phyloP scores from a whole-genome alignment of 1,284 basidiomycete genomes.

The Mycena sp. region DNA sequence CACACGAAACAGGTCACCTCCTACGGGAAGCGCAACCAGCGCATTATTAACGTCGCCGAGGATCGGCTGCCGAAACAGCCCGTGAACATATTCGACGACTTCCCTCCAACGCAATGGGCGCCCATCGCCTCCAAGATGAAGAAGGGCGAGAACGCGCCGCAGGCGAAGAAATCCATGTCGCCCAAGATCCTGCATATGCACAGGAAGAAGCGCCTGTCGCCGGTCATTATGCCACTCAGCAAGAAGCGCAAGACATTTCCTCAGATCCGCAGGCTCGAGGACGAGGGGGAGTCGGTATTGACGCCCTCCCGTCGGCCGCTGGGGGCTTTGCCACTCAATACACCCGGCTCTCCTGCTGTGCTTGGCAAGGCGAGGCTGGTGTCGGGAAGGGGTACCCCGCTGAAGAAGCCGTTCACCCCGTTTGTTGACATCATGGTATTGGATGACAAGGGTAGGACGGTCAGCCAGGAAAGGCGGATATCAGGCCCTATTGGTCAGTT shows the following conservation, averaged over 20 bases:
- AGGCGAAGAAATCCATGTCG: conserved; percentile 39
- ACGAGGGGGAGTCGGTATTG: conserved; percentile 24
- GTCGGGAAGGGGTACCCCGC: conserved; percentile 41
- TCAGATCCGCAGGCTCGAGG: conserved; percentile 23
- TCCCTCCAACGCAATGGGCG: conserved; percentile 45
- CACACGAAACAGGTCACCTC: conserved; percentile 73
- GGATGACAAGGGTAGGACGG: conserved; percentile 62
- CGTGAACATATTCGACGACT: conserved; percentile 52
- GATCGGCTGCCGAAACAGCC: conserved; percentile 33
- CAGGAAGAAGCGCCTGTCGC: conserved; percentile 50
- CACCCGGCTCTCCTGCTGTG: conserved; percentile 54
- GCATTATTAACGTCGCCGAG: conserved; percentile 65
- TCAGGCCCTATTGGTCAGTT: conserved; percentile 45
- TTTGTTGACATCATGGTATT: conserved; percentile 73
- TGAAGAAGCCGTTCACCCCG: conserved; percentile 45
- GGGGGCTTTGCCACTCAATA: conserved; percentile 32
- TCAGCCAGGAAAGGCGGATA: conserved; percentile 65
- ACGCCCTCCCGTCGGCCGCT: conserved; percentile 25
- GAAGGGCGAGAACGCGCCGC: conserved; percentile 51
- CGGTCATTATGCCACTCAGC: conserved; percentile 21
- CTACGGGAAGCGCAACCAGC: conserved; percentile 73
- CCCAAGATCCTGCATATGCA: conserved; percentile 49
- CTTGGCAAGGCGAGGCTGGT: conserved; percentile 49
- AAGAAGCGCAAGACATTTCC: conserved; percentile 30
- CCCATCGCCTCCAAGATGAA: conserved; percentile 56